Evolutionary conservation across 352 stramenopile genomes (phyloP).

Genomic region (Phytophthora megakarya): DNA sequence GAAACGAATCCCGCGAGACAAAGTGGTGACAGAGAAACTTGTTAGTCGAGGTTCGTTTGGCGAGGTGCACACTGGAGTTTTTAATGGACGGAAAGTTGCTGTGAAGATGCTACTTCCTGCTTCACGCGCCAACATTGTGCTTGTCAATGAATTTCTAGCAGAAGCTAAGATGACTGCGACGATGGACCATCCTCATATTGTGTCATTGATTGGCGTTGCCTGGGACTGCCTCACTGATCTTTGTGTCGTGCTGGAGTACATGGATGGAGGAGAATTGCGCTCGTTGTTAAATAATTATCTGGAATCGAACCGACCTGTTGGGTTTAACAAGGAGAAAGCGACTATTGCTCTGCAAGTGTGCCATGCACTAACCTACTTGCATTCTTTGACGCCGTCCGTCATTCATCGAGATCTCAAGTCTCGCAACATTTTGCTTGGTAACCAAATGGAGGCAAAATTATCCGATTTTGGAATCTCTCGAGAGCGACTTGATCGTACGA

Average conservation of each 20-base stretch:
- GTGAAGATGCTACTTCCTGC: constrained; percentile 47
- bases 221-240: constrained; percentile 50
- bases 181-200: constrained; percentile 43
- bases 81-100: constrained; percentile 34
- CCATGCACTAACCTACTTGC: constrained; percentile 27
- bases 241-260: constrained; percentile 50
- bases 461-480: constrained; percentile 64
- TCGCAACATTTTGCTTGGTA: constrained; percentile 47
- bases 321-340: constrained; percentile 41
- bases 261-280: constrained; percentile 52
- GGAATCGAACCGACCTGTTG: constrained; percentile 8
- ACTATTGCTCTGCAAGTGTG: constrained; percentile 43
- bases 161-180: constrained; percentile 43
- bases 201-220: constrained; percentile 44
- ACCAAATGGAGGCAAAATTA: constrained; percentile 49
- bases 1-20: constrained; percentile 36
- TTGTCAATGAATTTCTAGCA: constrained; percentile 40
- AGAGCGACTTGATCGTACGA: constrained; percentile 22
- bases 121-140: constrained; percentile 20
- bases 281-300: constrained; percentile 32
- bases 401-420: constrained; percentile 31
- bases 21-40: constrained; percentile 26
- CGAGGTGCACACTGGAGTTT: constrained; percentile 43
- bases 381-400: constrained; percentile 17
- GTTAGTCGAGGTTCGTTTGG: constrained; percentile 45